Evolutionary conservation across 164 flowering plant genomes (phyloP).

Genomic region (Magnolia sinica): DNA sequence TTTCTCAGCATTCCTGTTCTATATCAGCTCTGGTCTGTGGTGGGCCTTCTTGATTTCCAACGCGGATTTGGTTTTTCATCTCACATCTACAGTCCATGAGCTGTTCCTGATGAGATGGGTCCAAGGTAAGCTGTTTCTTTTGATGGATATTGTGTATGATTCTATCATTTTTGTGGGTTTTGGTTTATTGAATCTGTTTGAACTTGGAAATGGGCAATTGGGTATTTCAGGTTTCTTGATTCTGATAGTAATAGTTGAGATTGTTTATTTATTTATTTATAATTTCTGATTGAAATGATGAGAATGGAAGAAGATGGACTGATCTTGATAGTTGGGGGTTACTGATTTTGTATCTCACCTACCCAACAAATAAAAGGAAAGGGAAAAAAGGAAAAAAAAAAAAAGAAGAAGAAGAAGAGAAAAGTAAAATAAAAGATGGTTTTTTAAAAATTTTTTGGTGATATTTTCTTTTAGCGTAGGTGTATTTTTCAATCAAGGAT

Average conservation of each 20-base stretch:
- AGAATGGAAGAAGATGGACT: background rate
- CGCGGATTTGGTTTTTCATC: background rate
- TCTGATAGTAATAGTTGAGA: background rate
- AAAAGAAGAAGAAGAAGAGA: background rate
- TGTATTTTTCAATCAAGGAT: background rate
- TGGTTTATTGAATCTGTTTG: background rate
- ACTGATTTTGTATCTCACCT: conserved; percentile 4
- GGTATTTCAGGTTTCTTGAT: background rate
- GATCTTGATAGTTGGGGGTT: background rate
- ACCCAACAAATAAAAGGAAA: background rate
- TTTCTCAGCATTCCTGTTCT: background rate
- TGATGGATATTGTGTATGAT: background rate
- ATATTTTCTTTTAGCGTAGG: background rate
- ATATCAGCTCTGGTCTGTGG: background rate
- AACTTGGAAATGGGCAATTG: background rate
- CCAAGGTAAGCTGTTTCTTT: background rate
- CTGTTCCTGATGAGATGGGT: background rate
- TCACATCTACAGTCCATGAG: background rate
- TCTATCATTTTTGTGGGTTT: background rate
- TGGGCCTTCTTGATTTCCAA: background rate
- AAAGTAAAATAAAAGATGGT: no score
- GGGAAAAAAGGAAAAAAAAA: no score
- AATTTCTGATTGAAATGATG: background rate
- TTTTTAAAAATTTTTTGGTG: background rate
- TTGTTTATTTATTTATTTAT: background rate